A percentile compares a stretch with the other conserved stretches of the same genome.
Evolutionary conservation across 495 filamentous ascomycete species (phyloP).

Genomic region (Penicillium bialowiezense): DNA sequence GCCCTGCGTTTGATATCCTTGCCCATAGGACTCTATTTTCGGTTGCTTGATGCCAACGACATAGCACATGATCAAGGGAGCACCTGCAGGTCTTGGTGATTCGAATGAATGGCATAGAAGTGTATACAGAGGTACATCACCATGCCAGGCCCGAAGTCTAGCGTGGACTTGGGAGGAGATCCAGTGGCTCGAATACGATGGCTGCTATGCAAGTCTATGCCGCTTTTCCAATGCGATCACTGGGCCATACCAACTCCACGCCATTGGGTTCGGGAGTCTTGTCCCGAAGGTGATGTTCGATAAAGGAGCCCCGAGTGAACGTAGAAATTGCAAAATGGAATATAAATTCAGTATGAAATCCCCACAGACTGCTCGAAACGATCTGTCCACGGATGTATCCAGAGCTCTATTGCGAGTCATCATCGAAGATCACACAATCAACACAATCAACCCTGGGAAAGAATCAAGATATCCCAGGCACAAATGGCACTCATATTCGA

Average conservation of each 20-base stretch:
- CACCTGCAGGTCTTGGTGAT: background rate
- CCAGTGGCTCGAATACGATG: background rate
- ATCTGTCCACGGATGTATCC: too few relatives aligned
- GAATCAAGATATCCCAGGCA: background rate
- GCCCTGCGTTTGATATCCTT: background rate
- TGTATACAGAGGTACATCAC: background rate
- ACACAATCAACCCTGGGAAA: too few relatives aligned
- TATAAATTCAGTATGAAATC: too few relatives aligned
- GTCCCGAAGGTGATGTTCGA: too few relatives aligned
- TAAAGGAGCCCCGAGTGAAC: too few relatives aligned
- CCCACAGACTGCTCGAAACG: too few relatives aligned
- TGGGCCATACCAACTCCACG: background rate
- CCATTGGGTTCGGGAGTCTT: too few relatives aligned
- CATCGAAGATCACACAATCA: background rate
- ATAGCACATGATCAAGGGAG: background rate
- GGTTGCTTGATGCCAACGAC: background rate
- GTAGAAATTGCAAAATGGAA: too few relatives aligned
- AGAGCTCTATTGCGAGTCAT: too few relatives aligned
- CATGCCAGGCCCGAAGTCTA: background rate
- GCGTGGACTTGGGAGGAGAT: background rate
- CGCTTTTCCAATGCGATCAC: background rate
- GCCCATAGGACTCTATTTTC: background rate
- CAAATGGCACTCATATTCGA: constrained; percentile 7
- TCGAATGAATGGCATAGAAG: background rate
- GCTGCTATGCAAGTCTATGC: too few relatives aligned